Percentiles rank a stretch among this genome's conserved stretches.
phyloP scores from a whole-genome alignment of 192 early-diverging fungal species.

The Lobosporangium transversale region DNA sequence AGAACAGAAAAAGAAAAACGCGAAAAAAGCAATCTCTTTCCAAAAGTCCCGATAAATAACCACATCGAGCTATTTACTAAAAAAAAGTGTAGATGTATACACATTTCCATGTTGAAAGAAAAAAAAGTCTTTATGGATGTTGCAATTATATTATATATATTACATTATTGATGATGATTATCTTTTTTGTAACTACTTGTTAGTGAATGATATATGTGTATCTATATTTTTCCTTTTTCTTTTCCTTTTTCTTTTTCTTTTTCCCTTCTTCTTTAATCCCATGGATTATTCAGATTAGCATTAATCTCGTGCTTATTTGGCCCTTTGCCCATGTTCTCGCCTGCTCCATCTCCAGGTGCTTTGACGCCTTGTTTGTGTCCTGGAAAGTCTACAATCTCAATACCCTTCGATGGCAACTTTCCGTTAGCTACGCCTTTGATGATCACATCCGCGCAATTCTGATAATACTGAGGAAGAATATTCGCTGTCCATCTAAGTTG shows the following conservation, averaged over 20 bases:
- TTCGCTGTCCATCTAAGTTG: conserved; percentile 66
- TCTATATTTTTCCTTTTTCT: neutral
- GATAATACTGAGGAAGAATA: conserved; percentile 79
- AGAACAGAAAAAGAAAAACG: too few species aligned
- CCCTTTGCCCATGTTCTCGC: conserved; percentile 26
- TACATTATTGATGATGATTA: too few species aligned
- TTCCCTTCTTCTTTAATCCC: neutral
- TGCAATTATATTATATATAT: too few species aligned
- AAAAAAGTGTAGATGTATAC: too few species aligned
- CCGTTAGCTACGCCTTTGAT: conserved; percentile 53
- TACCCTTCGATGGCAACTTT: conserved; percentile 20
- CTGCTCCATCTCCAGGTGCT: conserved; percentile 14
- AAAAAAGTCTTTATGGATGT: too few species aligned
- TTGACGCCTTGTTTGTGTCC: conserved; percentile 1
- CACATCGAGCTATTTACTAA: too few species aligned
- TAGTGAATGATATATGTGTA: too few species aligned
- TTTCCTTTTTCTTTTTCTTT: neutral
- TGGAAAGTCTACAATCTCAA: conserved; percentile 22
- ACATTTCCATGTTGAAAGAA: too few species aligned
- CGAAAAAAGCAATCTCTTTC: too few species aligned
- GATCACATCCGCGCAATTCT: conserved; percentile 76
- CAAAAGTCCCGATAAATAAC: too few species aligned
- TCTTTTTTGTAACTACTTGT: too few species aligned
- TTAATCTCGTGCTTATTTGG: conserved; percentile 5
- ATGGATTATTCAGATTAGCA: neutral